Conservation (phyloP, 495 filamentous ascomycete species). For the Neurospora africana region DNA sequence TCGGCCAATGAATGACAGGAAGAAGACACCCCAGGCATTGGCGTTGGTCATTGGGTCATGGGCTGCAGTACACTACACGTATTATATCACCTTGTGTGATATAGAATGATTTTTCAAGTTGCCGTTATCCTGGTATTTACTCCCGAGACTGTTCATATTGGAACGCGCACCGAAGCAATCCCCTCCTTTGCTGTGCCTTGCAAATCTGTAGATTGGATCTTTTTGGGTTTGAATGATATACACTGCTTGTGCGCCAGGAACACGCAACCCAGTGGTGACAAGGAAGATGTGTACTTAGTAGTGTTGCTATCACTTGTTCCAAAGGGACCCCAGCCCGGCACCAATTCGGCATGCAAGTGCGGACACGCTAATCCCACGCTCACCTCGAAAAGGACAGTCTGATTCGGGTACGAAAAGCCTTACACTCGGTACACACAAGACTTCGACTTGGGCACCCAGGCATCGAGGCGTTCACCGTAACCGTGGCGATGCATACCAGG, state of each 20-base stretch:
- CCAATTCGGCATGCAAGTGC: neutral
- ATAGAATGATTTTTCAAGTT: neutral
- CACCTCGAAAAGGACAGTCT: neutral
- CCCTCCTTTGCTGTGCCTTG: neutral
- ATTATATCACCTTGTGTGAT: neutral
- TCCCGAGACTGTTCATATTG: neutral
- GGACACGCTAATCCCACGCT: neutral
- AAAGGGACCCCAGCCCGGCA: neutral
- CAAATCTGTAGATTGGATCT: neutral
- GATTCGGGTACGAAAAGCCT: neutral
- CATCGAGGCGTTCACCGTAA: neutral
- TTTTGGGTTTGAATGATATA: neutral
- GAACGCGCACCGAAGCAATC: neutral
- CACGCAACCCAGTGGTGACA: neutral
- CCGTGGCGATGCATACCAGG: neutral
- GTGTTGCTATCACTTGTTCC: neutral
- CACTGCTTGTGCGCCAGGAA: neutral
- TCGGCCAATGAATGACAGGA: neutral
- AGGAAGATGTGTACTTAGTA: neutral
- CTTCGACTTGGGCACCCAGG: neutral
- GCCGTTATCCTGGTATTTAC: neutral
- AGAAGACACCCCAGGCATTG: neutral
- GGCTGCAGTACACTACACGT: neutral
- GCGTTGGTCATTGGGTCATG: neutral
- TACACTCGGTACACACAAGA: neutral